Evolutionary conservation across 2,329 filamentous ascomycete species (phyloP).

Genomic region (Colletotrichum orchidophilum): DNA sequence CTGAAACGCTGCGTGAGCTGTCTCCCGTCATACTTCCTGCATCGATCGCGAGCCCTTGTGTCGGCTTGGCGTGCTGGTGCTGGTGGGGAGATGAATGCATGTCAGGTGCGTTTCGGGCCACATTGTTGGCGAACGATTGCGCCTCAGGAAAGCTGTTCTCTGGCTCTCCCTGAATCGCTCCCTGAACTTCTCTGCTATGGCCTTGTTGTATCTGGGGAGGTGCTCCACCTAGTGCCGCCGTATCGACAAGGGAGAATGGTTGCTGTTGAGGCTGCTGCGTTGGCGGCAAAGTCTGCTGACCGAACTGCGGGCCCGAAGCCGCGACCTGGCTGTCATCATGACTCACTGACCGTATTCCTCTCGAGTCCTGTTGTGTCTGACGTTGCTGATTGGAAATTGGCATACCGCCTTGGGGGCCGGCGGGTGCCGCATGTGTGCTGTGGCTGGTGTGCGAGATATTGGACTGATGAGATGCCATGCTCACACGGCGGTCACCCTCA

Average conservation of each 20-base stretch:
- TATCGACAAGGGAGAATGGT: background rate
- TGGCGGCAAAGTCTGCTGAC: background rate
- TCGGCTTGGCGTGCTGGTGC: background rate
- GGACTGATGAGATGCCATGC: constrained; percentile 22
- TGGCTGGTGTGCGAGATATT: background rate
- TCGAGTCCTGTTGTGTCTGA: background rate
- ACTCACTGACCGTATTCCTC: background rate
- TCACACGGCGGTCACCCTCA: constrained; percentile 15
- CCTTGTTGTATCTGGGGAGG: constrained; percentile 2
- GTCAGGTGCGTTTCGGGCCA: background rate
- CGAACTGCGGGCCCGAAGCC: background rate
- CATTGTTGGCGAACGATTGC: background rate
- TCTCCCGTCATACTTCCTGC: background rate
- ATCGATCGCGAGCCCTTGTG: background rate
- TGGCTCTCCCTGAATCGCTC: background rate
- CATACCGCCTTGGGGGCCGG: background rate
- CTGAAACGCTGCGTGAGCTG: background rate
- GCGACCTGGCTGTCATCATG: background rate
- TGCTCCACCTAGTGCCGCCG: background rate
- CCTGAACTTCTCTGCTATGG: background rate
- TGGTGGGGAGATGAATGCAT: background rate
- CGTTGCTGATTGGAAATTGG: background rate
- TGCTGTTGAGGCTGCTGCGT: background rate
- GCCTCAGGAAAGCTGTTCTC: too few relatives aligned
- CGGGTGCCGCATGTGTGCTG: background rate